Evolutionary conservation across 805 yeast species (phyloP), one percentile per base, ranked within the genome.

Genomic region (Priceomyces fermenticarens): DNA sequence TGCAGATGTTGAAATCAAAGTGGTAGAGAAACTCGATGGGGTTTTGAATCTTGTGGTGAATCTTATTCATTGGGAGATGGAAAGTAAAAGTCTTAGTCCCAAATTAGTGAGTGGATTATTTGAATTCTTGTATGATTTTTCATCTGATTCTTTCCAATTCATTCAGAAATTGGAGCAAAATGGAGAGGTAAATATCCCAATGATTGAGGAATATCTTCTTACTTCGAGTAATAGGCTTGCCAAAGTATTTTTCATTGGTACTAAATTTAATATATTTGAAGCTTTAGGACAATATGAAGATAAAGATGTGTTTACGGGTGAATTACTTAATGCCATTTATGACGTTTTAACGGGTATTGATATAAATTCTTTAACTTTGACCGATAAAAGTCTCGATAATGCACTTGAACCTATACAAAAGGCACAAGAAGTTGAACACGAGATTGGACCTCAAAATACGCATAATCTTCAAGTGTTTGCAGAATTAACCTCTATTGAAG

Each of bases 401-500:
- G 69, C 75, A 15, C 57, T 66, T 9, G 58, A 61, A 27, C 66
- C 67, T 5, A 54, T 60, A 5, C 57, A 58, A 17, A 58, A 57
- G 20, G 38, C 25, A 0, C 41, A 47, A 44, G 60, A 55, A 36
- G 53, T 62, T 8, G 55, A 59, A 34, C 60, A 55, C 29, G 54
- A 49, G 35, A 42, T 55, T 10, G 33, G 48, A 1, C 55, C 56
- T 10, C 64, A 63, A 32, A 58, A 73, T 3, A 68, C 67, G 20
- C 67, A 64, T 33, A 70, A 75, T 41, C 54, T 62, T 6, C 55
- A 54, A 10, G 78, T 85, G 2, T 73, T 75, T 47, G 62, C 73
- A 33, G 73, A 76, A 37, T 61, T 85, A 36, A 83, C 83, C 47
- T 72, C 85, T 3, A 65, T 85, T 15, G 95, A 88, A 51, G 72